A percentile compares a stretch with the other conserved stretches of the same genome.
phyloP scores from a whole-genome alignment of 257 asterid genomes.

The Solanum etuberosum region DNA sequence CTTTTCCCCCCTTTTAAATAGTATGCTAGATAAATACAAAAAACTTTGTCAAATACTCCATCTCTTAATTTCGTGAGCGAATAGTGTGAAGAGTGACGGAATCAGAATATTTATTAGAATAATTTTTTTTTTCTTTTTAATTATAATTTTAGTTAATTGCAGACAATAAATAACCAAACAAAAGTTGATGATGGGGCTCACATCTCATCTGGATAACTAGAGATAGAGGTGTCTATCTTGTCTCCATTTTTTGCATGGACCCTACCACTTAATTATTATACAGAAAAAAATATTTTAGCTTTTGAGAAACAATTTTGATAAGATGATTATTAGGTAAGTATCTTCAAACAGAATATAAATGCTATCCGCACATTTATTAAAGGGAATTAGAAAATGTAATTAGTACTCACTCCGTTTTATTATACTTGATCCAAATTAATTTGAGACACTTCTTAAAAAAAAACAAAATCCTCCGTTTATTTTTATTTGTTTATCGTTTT shows the following conservation, averaged over 20 bases:
- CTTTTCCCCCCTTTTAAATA: too few relatives aligned
- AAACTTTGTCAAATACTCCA: neutral
- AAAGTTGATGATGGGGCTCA: neutral
- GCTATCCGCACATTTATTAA: neutral
- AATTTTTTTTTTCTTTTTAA: neutral
- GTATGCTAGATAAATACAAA: neutral
- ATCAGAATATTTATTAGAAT: neutral
- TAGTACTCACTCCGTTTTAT: neutral
- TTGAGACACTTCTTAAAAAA: neutral
- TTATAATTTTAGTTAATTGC: neutral
- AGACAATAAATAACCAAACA: neutral
- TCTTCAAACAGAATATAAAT: neutral
- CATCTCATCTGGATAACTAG: neutral
- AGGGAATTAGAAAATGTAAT: neutral
- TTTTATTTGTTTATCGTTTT: neutral
- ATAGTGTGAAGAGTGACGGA: neutral
- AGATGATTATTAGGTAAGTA: neutral
- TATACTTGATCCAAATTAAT: neutral
- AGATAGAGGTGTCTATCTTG: neutral
- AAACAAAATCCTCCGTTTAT: rapidly evolving
- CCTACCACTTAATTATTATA: neutral
- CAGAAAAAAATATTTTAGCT: neutral
- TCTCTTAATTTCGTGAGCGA: neutral
- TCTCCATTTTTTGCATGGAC: neutral
- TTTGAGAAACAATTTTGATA: neutral